These are phyloP conservation scores for Ceratobasidium papillatum DNA, from an alignment of 1,284 basidiomycete genomes.

Conservation along the genomic window DNA sequence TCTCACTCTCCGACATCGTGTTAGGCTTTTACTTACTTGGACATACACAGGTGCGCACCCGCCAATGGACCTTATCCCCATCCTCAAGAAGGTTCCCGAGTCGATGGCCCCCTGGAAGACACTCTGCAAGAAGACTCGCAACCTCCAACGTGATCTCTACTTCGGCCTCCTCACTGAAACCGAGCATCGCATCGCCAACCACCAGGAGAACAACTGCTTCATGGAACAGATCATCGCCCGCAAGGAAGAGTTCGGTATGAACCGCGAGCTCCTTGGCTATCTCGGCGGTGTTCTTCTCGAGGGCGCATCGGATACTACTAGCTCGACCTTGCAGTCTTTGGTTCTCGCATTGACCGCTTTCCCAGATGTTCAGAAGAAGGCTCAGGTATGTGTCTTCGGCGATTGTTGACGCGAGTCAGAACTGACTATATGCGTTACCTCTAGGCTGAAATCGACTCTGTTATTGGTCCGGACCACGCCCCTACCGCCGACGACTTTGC, in stretches of 20 bases:
- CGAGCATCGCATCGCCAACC: slow-evolving; percentile 43
- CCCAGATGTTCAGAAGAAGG: slow-evolving; percentile 53
- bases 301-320: slow-evolving; percentile 46
- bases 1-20: neutral
- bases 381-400: slow-evolving; percentile 45
- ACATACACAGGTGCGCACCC: slow-evolving; percentile 40
- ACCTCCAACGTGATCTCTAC: slow-evolving; percentile 47
- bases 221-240: slow-evolving; percentile 46
- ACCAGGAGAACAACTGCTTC: slow-evolving; percentile 47
- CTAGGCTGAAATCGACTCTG: slow-evolving; percentile 52
- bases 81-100: slow-evolving; percentile 52
- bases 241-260: slow-evolving; percentile 45
- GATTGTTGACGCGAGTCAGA: neutral
- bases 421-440: neutral
- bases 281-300: slow-evolving; percentile 43
- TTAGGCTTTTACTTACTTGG: neutral
- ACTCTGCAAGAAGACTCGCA: slow-evolving; percentile 46
- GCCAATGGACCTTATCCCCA: slow-evolving; percentile 52
- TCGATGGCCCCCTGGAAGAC: slow-evolving; percentile 53
- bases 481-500: slow-evolving; percentile 52
- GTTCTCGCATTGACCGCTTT: slow-evolving; percentile 50
- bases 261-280: slow-evolving; percentile 43
- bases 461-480: slow-evolving; percentile 52
- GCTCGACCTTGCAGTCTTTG: slow-evolving; percentile 45
- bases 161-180: slow-evolving; percentile 46